Percentiles rank a stretch among this genome's conserved stretches.
phyloP scores from a whole-genome alignment of 2,329 filamentous ascomycete species.

The Dothideomycetes sp. region DNA sequence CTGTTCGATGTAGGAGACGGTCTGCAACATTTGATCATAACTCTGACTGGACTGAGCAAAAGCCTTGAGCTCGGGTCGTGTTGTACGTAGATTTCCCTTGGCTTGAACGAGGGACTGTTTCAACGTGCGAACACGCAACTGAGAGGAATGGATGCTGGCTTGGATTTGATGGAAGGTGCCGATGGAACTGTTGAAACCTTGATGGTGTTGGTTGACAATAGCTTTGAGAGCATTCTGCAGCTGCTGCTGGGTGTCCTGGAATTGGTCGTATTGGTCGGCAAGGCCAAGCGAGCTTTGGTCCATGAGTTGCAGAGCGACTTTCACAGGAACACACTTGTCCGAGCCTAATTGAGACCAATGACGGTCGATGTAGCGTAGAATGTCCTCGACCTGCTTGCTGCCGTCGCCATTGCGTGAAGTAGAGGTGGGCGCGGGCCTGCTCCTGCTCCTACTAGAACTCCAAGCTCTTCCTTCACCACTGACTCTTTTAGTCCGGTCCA shows the following conservation, averaged over 20 bases:
- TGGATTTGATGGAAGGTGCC: conserved; percentile 99
- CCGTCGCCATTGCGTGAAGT: conserved; percentile 10
- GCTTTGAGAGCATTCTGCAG: conserved; percentile 88
- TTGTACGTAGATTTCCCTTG: conserved; percentile 71
- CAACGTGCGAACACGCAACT: conserved; percentile 71
- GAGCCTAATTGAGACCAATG: conserved; percentile 92
- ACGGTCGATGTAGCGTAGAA: conserved; percentile 72
- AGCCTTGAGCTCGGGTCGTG: conserved; percentile 84
- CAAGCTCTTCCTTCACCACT: conserved; percentile 22
- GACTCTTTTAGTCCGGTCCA: conserved; percentile 36
- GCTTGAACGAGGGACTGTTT: conserved; percentile 75
- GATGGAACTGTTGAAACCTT: conserved; percentile 98
- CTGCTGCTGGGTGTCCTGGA: conserved; percentile 72
- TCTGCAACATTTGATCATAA: conserved; percentile 82
- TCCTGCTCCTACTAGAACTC: conserved; percentile 25
- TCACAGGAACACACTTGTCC: conserved; percentile 82
- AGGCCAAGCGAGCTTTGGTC: conserved; percentile 89
- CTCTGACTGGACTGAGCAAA: conserved; percentile 78
- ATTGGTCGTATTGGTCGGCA: conserved; percentile 78
- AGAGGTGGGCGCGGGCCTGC: conserved; percentile 21
- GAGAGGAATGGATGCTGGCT: conserved; percentile 78
- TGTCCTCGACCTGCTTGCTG: conserved; percentile 31
- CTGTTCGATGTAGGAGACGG: conserved; percentile 64
- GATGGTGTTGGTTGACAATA: conserved; percentile 97
- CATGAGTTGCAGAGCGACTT: conserved; percentile 88